Base-by-base conservation (phyloP, 2,329 filamentous ascomycete species). In the Pseudogymnoascus sp. region DNA sequence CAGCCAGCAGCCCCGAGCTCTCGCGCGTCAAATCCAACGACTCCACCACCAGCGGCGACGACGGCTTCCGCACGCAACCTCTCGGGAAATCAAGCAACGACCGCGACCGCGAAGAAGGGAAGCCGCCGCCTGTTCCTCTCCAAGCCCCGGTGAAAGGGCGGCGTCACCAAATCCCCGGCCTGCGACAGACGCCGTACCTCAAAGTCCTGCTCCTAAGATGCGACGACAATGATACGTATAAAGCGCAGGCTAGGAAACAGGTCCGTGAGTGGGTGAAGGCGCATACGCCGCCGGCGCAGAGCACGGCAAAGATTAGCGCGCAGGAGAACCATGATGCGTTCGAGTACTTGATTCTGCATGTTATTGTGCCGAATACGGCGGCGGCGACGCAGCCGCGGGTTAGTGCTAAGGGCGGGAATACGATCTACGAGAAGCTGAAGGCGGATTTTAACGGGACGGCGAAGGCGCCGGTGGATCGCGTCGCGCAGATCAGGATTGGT, bases 151-250 rank as follows among this genome's bases (percentile, higher is more conserved):
- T 78, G 36, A 83, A 83, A 67, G 82, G 84, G 66, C 85, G 93
- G 59, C 84, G 95, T 60, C 95, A 99, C 73, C 95, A 99, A 73
- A 97, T 99, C 62, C 95, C 95, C 1, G 96, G 95, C 3, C 78
- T 99, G 63, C 88, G 93, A 40, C 90, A 91, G 66, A 97, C 93
- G 0, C 92, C 96, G 0, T 99, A 99, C 74, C 81, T 99, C 65
- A 97, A 96, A 74, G 79, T 99, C 5, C 89, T 93, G 64, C 79
- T 99, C 1, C 82, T 99, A 62, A 85, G 93, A 71, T 97, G 95
- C 77, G 95, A 97, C 77, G 95, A 99, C 73, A 96, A 92, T 71
- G 96, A 99, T 59, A 86, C 86, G 7, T 99, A 99, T 81, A 97
- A 96, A 76, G 80, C 84, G 1, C 85, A 85, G 11, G 87, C 90